phyloP scores from a whole-genome alignment of 768 basidiomycete species.

The Trametes coccinea region DNA sequence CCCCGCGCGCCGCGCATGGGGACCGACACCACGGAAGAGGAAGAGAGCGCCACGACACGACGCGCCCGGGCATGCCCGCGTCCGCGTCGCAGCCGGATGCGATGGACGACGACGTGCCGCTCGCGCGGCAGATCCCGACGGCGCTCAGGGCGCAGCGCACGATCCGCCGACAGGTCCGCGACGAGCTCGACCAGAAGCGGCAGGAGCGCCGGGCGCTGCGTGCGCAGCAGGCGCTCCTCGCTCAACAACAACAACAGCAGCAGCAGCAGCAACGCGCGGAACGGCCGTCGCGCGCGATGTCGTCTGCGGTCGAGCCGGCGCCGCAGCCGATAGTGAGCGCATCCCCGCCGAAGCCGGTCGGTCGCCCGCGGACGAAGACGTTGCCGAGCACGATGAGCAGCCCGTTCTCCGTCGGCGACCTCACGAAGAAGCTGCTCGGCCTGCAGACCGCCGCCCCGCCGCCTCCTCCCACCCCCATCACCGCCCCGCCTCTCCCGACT shows the following conservation, averaged over 20 bases:
- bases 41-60: constrained; percentile 15
- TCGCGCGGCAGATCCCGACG: constrained; percentile 80
- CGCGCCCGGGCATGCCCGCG: constrained; percentile 21
- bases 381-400: constrained; percentile 40
- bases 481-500: constrained; percentile 1
- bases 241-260: constrained; percentile 13
- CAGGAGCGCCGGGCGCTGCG: constrained; percentile 29
- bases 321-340: not conserved
- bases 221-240: constrained; percentile 17
- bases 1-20: not conserved
- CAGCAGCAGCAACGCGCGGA: not conserved
- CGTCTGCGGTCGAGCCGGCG: constrained; percentile 31
- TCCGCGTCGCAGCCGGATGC: constrained; percentile 24
- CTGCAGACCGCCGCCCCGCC: constrained; percentile 37
- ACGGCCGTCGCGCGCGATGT: constrained; percentile 18
- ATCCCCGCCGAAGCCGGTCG: constrained; percentile 23
- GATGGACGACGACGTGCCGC: constrained; percentile 73
- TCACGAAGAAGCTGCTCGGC: constrained; percentile 56
- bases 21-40: too few species aligned
- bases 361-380: constrained; percentile 46
- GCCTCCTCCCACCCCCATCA: constrained; percentile 5
- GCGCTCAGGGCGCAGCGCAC: constrained; percentile 82
- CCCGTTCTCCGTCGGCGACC: constrained; percentile 55
- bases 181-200: constrained; percentile 63
- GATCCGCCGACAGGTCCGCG: constrained; percentile 69